Percentiles rank a stretch among this genome's conserved stretches.
Conservation (phyloP, 805 yeast species). For the Pichia ethanolica region DNA sequence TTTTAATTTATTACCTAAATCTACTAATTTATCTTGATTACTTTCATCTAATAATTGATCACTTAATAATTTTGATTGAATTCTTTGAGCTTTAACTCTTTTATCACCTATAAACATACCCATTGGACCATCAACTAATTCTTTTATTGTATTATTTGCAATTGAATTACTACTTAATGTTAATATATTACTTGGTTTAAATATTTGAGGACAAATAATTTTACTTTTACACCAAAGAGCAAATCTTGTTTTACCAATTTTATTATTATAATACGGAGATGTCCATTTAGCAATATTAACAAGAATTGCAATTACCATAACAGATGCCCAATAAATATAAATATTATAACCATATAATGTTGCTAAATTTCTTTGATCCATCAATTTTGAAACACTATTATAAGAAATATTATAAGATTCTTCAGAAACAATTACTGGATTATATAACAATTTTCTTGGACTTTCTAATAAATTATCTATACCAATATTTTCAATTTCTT, state of each 20-base stretch:
- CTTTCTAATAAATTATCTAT: conserved; percentile 3
- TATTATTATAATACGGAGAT: conserved; percentile 24
- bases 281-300: conserved; percentile 30
- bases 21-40: neutral
- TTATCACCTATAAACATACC: conserved; percentile 5
- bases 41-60: neutral
- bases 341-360: conserved; percentile 25
- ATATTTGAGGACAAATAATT: conserved; percentile 27
- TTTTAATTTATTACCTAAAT: neutral
- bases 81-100: conserved; percentile 1
- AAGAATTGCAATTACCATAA: conserved; percentile 20
- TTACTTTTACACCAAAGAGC: conserved; percentile 28
- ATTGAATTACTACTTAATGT: neutral
- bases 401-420: conserved; percentile 20
- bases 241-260: conserved; percentile 15
- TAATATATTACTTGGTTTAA: conserved; percentile 15
- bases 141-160: neutral
- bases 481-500: conserved; percentile 7
- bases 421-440: conserved; percentile 24
- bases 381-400: conserved; percentile 23
- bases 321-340: conserved; percentile 28
- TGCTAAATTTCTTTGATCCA: conserved; percentile 24
- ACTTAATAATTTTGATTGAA: neutral
- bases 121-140: conserved; percentile 3
- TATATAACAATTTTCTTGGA: conserved; percentile 11